phyloP scores from a whole-genome alignment of 768 basidiomycete genomes.

The Boletales sp. region DNA sequence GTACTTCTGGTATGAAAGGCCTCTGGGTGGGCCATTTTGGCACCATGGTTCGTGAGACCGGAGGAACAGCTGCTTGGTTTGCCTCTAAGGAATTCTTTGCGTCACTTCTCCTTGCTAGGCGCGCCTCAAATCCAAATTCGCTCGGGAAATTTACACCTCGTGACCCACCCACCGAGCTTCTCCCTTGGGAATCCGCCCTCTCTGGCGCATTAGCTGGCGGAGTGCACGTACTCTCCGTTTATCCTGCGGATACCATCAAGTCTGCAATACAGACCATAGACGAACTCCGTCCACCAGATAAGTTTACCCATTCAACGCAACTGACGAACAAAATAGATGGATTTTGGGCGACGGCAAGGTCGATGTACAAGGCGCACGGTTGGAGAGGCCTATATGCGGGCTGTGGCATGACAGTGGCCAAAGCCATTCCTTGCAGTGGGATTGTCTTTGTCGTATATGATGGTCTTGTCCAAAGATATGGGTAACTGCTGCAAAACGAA shows the following conservation, averaged over 20 bases:
- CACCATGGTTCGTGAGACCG: conserved; percentile 84
- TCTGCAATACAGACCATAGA: conserved; percentile 88
- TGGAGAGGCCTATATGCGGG: conserved; percentile 81
- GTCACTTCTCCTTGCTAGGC: conserved; percentile 53
- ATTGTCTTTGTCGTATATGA: conserved; percentile 91
- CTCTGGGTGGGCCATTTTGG: conserved; percentile 87
- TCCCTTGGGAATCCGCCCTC: conserved; percentile 71
- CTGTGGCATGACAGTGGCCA: conserved; percentile 81
- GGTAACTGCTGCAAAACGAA: conserved; percentile 7
- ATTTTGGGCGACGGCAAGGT: conserved; percentile 56
- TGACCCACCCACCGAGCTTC: conserved; percentile 17
- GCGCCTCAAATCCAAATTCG: conserved; percentile 19
- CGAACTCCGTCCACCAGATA: conserved; percentile 56
- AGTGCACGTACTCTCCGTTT: conserved; percentile 74
- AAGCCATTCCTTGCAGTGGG: conserved; percentile 81
- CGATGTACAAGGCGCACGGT: conserved; percentile 73
- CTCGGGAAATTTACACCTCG: not conserved
- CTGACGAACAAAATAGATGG: conserved; percentile 33
- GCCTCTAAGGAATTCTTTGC: conserved; percentile 76
- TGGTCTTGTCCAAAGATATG: conserved; percentile 51
- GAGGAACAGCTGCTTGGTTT: conserved; percentile 87
- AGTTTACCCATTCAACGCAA: conserved; percentile 9
- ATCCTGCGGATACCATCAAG: conserved; percentile 90
- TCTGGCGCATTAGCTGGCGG: conserved; percentile 80
- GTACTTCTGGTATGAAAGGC: conserved; percentile 54